Conservation (phyloP, 768 basidiomycete genomes). For the Clitopilus hobsonii region DNA sequence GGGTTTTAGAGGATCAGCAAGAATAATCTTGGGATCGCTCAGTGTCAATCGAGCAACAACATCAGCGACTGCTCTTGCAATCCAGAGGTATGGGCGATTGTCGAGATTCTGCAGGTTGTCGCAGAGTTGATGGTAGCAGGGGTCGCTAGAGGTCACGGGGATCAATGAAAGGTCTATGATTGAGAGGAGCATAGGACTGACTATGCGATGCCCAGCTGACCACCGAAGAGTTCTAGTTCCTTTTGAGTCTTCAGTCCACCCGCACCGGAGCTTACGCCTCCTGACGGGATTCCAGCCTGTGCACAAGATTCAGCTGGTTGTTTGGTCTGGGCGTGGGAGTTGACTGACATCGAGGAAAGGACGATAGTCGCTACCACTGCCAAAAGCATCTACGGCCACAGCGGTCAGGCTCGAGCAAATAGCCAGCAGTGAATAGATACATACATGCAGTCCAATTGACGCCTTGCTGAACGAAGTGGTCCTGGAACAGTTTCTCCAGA, state of each 20-base stretch:
- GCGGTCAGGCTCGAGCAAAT: neutral
- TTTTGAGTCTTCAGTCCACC: conserved; percentile 22
- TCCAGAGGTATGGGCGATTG: conserved; percentile 5
- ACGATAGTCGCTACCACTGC: conserved; percentile 24
- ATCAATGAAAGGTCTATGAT: neutral
- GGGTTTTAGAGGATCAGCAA: conserved; percentile 5
- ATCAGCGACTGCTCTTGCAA: conserved; percentile 5
- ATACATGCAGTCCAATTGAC: conserved; percentile 16
- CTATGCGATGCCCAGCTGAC: conserved; percentile 22
- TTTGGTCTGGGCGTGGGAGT: neutral
- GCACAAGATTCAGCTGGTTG: neutral
- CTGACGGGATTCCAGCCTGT: conserved; percentile 21
- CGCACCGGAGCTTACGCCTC: conserved; percentile 25
- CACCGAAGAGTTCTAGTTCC: conserved; percentile 19
- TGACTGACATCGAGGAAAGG: conserved; percentile 21
- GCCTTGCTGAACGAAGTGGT: conserved; percentile 16
- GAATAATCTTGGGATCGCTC: conserved; percentile 6
- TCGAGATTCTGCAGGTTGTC: conserved; percentile 22
- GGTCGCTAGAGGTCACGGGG: conserved; percentile 10
- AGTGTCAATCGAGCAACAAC: conserved; percentile 5
- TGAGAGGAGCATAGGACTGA: neutral
- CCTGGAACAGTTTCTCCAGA: conserved; percentile 24
- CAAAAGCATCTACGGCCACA: conserved; percentile 13
- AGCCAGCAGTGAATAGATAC: neutral
- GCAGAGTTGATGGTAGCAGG: conserved; percentile 25